Evolutionary conservation across 768 basidiomycete genomes (phyloP), one percentile per base, ranked within the genome.

Genomic region (Inosperma sp.): DNA sequence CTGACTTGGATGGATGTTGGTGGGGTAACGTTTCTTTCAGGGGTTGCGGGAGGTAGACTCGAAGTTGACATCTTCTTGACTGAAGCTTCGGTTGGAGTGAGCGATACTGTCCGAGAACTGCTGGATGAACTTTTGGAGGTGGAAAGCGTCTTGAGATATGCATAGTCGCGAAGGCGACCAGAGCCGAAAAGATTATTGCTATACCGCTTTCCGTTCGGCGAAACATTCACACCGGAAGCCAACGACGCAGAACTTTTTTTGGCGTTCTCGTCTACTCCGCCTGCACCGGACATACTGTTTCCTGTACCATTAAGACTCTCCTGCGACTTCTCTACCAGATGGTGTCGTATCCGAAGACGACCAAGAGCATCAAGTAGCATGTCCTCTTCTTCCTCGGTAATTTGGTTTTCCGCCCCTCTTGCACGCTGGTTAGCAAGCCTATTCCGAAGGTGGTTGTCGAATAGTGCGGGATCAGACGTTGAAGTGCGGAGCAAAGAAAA

Each of bases 101-200:
- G 68, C 1, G 83, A 81, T 35, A 72, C 69, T 3, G 78, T 72
- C 42, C 76, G 72, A 26, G 73, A 56, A 66, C 72, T 68, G 49
- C 70, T 65, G 48, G 64, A 62, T 48, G 72, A 77, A 53, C 68
- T 71, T 59, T 54, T 66, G 53, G 63, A 57, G 14, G 74, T 75
- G 17, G 72, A 61, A 44, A 77, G 73, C 61, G 74, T 79, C 52
- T 82, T 80, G 59, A 87, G 64, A 65, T 90, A 87, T 8, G 74
- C 72, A 62, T 88, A 81, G 65, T 92, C 89, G 49, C 84, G 76
- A 59, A 89, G 75, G 49, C 83, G 78, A n/a, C 84, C 82, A 14
- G 89, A 91, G 40, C 87, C 84, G 55, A 91, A 92, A 43, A 93
- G 72, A 61, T 91, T 91, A 65, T 91, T 91, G 72, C 88, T 90